Conservation (phyloP, 106 monocot species). For the Platanthera zijinensis region DNA sequence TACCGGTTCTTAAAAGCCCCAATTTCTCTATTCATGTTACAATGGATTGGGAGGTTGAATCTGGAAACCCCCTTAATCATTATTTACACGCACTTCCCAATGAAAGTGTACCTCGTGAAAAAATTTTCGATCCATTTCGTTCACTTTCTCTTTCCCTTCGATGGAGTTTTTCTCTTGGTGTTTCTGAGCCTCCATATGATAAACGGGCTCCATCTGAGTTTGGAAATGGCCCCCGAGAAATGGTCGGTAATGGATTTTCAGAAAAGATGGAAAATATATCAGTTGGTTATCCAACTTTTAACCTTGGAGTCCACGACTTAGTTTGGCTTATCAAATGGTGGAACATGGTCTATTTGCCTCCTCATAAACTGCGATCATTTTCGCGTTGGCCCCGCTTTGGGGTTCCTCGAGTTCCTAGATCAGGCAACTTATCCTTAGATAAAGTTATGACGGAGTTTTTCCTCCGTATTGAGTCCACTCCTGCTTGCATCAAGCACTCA, state of each 20-base stretch:
- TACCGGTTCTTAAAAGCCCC: constrained; percentile 56
- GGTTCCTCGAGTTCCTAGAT: constrained; percentile 59
- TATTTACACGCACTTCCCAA: constrained; percentile 79
- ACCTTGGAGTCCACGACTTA: constrained; percentile 71
- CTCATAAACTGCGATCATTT: constrained; percentile 76
- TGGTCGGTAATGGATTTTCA: constrained; percentile 14
- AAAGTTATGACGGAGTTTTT: constrained; percentile 84
- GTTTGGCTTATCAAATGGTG: constrained; percentile 91
- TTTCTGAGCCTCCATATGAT: constrained; percentile 24
- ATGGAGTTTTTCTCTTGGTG: constrained; percentile 63
- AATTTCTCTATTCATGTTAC: constrained; percentile 55
- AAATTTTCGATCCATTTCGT: constrained; percentile 77
- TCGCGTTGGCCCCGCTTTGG: constrained; percentile 90
- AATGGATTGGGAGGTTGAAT: constrained; percentile 89
- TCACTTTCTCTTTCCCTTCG: constrained; percentile 80
- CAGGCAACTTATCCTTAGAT: constrained; percentile 82
- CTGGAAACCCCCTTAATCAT: constrained; percentile 77
- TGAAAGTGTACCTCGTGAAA: constrained; percentile 55
- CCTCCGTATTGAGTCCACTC: constrained; percentile 72
- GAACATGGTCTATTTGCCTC: constrained; percentile 67
- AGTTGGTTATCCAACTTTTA: constrained; percentile 48
- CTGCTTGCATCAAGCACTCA: constrained; percentile 64
- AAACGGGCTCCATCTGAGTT: constrained; percentile 11
- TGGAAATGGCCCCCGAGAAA: constrained; percentile 15
- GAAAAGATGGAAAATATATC: constrained; percentile 19